phyloP scores from a whole-genome alignment of 306 rosid genomes.

The Ormosia emarginata region DNA sequence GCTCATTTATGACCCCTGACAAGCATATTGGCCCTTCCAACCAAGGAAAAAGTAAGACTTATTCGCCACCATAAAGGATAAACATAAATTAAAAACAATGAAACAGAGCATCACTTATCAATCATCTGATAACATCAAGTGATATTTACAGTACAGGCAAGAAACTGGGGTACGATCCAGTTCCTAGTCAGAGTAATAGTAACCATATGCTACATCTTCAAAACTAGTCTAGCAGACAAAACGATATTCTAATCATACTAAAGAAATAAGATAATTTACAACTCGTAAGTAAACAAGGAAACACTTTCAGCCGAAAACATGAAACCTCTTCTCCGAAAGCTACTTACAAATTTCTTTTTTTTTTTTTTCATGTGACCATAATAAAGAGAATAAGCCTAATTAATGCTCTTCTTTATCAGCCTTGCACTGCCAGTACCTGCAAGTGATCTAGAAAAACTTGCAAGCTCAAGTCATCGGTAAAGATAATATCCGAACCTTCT shows the following conservation, averaged over 20 bases:
- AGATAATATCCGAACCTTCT: conserved; percentile 72
- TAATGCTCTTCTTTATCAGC: conserved; percentile 35
- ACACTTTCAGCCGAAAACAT: conserved; percentile 13
- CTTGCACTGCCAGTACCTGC: conserved; percentile 84
- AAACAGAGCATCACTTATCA: background rate
- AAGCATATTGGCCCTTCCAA: background rate
- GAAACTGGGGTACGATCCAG: conserved; percentile 20
- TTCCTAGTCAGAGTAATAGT: background rate
- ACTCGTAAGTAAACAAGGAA: background rate
- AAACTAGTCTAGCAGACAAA: conserved; percentile 24
- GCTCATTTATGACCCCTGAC: background rate
- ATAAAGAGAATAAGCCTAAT: conserved; percentile 13
- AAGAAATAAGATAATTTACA: conserved; percentile 29
- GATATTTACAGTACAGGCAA: conserved; percentile 26
- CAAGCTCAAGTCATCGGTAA: conserved; percentile 91
- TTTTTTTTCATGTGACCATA: background rate
- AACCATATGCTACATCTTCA: conserved; percentile 13
- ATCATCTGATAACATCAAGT: conserved; percentile 19
- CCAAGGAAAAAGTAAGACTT: background rate
- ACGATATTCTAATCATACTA: conserved; percentile 9
- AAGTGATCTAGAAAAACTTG: conserved; percentile 83
- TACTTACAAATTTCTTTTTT: conserved; percentile 25
- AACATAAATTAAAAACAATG: conserved; percentile 4
- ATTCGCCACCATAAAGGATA: background rate
- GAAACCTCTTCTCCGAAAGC: conserved; percentile 26